Evolutionary conservation across 2,329 filamentous ascomycete species (phyloP), one percentile per base, ranked within the genome.

Genomic region (Aspergillus arachidicola): DNA sequence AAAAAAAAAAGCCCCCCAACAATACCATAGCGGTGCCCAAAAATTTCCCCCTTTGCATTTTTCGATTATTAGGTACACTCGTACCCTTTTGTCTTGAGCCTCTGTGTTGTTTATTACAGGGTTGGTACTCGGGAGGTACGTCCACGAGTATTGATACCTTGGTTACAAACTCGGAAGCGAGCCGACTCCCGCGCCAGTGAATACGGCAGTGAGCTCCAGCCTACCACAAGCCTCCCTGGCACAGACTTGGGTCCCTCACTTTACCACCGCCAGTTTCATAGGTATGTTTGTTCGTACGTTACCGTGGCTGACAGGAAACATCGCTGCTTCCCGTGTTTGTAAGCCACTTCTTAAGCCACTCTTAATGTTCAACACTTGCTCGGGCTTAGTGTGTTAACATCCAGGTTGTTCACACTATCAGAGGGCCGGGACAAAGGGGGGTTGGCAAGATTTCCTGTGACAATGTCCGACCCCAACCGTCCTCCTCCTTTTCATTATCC

Each of bases 391-490:
- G 51, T 38, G 51, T 55, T 55, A 55, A 55, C n/a, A 55, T 54
- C 38, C 38, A 43, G 56, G 55, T 61, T 61, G 56, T 62, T 43
- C 57, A 45, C 62, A 58, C 60, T 58, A 61, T 58, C 62, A 58
- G 59, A 64, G 55, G 51, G 58, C 43, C 45, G 62, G 59, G 62
- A 58, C 58, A 61, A 67, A 57, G 58, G 59, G 57, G 57, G 45
- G 46, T 61, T 53, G 56, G 34, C 51, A 58, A 41, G 63, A 57
- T 64, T 55, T 57, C 60, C 61, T 23, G 58, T 54, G 50, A 71
- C 57, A 66, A 71, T 71, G 69, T 65, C 63, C 62, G 65, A 68
- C 59, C 62, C 68, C 46, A 70, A 64, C 60, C 63, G 66, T 38
- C 63, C 65, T 28, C 65, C 66, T 48, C 65, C 59, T 59, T 64